A percentile compares a stretch with the other conserved stretches of the same genome.
Conservation (phyloP, 2,329 filamentous ascomycete species). For the Exophiala sp. region DNA sequence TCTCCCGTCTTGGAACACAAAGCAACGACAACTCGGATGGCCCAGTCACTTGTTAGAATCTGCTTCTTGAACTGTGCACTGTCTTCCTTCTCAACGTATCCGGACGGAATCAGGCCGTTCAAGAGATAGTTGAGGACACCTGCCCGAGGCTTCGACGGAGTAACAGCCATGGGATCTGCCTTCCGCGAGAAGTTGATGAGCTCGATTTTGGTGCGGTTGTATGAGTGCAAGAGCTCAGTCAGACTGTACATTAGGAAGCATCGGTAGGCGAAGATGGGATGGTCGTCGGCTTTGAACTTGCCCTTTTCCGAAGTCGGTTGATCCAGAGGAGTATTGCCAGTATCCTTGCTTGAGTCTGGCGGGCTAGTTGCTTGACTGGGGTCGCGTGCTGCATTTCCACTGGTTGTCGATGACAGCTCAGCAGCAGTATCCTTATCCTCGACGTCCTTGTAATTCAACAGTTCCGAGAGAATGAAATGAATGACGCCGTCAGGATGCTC, state of each 20-base stretch:
- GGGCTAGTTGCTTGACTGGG: constrained; percentile 38
- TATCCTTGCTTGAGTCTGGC: constrained; percentile 28
- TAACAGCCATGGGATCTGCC: constrained; percentile 72
- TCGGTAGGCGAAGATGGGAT: constrained; percentile 92
- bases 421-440: constrained; percentile 65
- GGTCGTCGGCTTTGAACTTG: constrained; percentile 82
- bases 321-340: constrained; percentile 6
- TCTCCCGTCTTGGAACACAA: constrained; percentile 85
- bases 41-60: constrained; percentile 74
- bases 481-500: constrained; percentile 93
- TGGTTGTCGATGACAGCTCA: constrained; percentile 28
- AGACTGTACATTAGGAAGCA: constrained; percentile 92
- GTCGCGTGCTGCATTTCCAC: constrained; percentile 37
- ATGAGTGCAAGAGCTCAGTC: constrained; percentile 81
- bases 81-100: constrained; percentile 56
- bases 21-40: constrained; percentile 78
- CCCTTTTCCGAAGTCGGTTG: constrained; percentile 62
- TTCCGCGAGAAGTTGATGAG: constrained; percentile 99
- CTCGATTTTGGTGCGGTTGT: constrained; percentile 92
- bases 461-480: constrained; percentile 86
- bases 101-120: constrained; percentile 65
- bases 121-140: constrained; percentile 91
- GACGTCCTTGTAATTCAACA: constrained; percentile 86
- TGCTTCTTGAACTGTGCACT: constrained; percentile 77
- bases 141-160: constrained; percentile 88